Conservation (phyloP, 306 rosid genomes). For the Carpinus viminea region DNA sequence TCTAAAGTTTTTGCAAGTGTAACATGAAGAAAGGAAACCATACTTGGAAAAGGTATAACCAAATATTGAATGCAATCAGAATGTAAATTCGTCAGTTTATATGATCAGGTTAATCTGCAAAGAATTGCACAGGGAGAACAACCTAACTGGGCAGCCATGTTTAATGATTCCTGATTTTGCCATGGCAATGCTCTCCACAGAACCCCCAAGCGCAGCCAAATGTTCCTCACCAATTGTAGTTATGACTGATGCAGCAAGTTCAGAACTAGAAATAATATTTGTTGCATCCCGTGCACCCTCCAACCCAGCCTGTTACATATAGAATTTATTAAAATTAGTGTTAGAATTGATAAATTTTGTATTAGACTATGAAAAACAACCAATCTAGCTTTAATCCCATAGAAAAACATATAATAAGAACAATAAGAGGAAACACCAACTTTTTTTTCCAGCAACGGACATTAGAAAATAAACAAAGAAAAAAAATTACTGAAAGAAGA, state of each 20-base stretch:
- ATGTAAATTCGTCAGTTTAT: conserved; percentile 14
- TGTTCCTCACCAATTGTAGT: conserved; percentile 91
- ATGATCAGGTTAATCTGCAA: conserved; percentile 23
- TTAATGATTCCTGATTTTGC: conserved; percentile 96
- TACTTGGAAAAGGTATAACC: background rate
- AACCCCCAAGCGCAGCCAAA: conserved; percentile 94
- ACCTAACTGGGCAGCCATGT: conserved; percentile 80
- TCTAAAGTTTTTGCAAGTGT: conserved; percentile 5
- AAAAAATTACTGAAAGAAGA: conserved; percentile 6
- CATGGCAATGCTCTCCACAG: conserved; percentile 86
- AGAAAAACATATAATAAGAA: conserved; percentile 6
- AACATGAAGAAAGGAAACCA: conserved; percentile 16
- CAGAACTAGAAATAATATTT: conserved; percentile 70
- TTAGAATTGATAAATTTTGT: background rate
- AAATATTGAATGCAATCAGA: conserved; percentile 1
- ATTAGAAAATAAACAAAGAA: background rate
- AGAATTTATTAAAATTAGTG: conserved; percentile 5
- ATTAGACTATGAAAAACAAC: background rate
- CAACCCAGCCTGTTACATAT: conserved; percentile 68
- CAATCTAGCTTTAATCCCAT: background rate
- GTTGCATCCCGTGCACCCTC: conserved; percentile 96
- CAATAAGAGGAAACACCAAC: conserved; percentile 3
- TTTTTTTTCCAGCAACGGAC: background rate
- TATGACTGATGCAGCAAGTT: conserved; percentile 65
- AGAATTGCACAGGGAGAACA: conserved; percentile 48